Evolutionary conservation across 2,329 filamentous ascomycete species (phyloP).

Genomic region (Pseudogymnoascus sp.): DNA sequence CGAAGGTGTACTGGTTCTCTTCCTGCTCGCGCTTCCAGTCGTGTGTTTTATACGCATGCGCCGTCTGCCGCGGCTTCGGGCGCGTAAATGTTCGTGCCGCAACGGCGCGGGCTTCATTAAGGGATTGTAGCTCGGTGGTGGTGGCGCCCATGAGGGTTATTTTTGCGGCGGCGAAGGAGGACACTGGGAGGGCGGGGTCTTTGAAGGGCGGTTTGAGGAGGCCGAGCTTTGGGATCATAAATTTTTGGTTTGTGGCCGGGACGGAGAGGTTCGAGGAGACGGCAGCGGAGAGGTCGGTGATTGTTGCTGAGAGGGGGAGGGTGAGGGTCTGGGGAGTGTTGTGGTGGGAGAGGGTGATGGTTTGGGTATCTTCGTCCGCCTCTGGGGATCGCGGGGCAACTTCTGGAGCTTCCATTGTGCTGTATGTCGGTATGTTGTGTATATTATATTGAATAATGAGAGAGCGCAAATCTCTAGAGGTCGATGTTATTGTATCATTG

Average conservation of each 20-base stretch:
- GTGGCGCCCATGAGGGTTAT: slow-evolving; percentile 59
- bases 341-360: slow-evolving; percentile 40
- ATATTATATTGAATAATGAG: neutral
- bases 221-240: slow-evolving; percentile 56
- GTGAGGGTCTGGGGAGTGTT: slow-evolving; percentile 37
- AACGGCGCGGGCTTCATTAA: slow-evolving; percentile 41
- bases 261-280: slow-evolving; percentile 50
- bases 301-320: slow-evolving; percentile 38
- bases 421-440: neutral
- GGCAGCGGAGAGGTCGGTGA: slow-evolving; percentile 50
- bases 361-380: slow-evolving; percentile 25
- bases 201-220: slow-evolving; percentile 58
- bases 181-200: slow-evolving; percentile 40
- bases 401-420: slow-evolving; percentile 3
- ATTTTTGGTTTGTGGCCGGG: slow-evolving; percentile 57
- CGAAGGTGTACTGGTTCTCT: slow-evolving; percentile 69
- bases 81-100: slow-evolving; percentile 40
- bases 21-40: slow-evolving; percentile 36
- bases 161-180: slow-evolving; percentile 47
- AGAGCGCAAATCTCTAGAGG: neutral
- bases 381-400: neutral
- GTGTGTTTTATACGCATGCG: slow-evolving; percentile 33
- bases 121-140: slow-evolving; percentile 47
- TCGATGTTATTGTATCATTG: slow-evolving; percentile 3
- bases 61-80: slow-evolving; percentile 26